Evolutionary conservation across 345 rosid genomes (phyloP), one percentile per base, ranked within the genome.

Genomic region (Citropsis articulata): DNA sequence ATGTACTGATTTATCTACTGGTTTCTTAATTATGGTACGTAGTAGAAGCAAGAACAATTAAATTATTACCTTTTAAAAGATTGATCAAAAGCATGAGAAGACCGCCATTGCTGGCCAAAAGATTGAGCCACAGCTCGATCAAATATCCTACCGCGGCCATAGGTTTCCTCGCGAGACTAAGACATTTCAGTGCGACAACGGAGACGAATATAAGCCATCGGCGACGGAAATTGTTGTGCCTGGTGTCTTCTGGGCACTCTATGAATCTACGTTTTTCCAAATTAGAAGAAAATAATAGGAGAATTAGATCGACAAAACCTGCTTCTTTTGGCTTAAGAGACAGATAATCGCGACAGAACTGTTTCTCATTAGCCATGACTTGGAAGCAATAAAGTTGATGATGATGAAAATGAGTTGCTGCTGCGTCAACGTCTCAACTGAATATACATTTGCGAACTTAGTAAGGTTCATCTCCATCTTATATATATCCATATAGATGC

Each of bases 201-300:
- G 94, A 88, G 76, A 82, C 69, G 85, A 89, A 88, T 50, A 91
- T 80, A 75, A 86, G 25, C 94, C 89, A 89, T 61, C 94, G 75
- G 35, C 81, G 77, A n/a, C 77, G 50, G 38, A 89, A 91, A 61
- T 62, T 76, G 22, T 9, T 18, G 16, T 16, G 7, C 62, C 79
- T 45, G 6, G 56, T 61, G 25, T 25, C 68, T 57, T 82, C 73
- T 30, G 87, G 71, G 79, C 74, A 80, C 18, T 85, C 31, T 1
- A 87, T 65, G 79, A 82, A 86, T 10, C 81, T 75, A 72, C 67
- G 75, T 16, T 76, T 9, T 2, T 19, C 25, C 71, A 81, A 63
- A 22, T 75, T 79, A 0, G 81, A 60, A 55, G 81, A 75, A 64
- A 85, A 81, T 77, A 89, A 74, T 75, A 90, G 84, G 30, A 72